Base-by-base conservation (phyloP, 2,329 filamentous ascomycete genomes). In the Tolypocladium inflatum region DNA sequence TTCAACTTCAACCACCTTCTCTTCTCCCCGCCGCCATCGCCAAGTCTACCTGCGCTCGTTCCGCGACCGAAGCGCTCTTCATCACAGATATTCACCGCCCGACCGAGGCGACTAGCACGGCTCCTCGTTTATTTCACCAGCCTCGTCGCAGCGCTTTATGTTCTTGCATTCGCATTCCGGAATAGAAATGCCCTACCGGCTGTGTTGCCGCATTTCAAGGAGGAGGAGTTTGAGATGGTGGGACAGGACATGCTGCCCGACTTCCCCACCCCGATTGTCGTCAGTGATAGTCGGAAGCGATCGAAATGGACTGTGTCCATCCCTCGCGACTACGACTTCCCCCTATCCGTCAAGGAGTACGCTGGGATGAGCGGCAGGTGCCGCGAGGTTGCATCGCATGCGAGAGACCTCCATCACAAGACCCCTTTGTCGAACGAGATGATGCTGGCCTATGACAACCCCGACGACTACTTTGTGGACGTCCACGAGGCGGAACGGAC, bases 301-400 rank as follows among this genome's bases (percentile, higher is more conserved):
- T 77, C 84, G 13, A 87, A 82, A 68, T 95, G 91, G 91, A 94
- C 90, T 0, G 82, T 95, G 13, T 91, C 84, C 1, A 91, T 96
- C 42, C 90, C 90, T 1, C 76, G 80, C 8, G 79, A 79, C 58
- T 76, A 80, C 52, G 75, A 78, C 4, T 93, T 93, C 60, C 90
- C 90, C 1, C 71, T 94, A 2, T 72, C 78, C 0, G 80, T 82
- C 23, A 72, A 79, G 11, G 82, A 90, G 61, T 94, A 94, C 67
- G 72, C 78, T 17, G 82, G 87, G 48, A 86, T 95, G 59, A 89
- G 87, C 67, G 76, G 74, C 35, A 84, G 87, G 63, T 88, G 87
- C 55, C 80, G 79, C 60, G 82, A 89, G 67, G 80, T 90, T 35
- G 81, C 87, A 2, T 75, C 74, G 8, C 78, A 82, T 60, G 80